Evolutionary conservation across 805 yeast genomes (phyloP).

Genomic region (Hanseniaspora lachancei): DNA sequence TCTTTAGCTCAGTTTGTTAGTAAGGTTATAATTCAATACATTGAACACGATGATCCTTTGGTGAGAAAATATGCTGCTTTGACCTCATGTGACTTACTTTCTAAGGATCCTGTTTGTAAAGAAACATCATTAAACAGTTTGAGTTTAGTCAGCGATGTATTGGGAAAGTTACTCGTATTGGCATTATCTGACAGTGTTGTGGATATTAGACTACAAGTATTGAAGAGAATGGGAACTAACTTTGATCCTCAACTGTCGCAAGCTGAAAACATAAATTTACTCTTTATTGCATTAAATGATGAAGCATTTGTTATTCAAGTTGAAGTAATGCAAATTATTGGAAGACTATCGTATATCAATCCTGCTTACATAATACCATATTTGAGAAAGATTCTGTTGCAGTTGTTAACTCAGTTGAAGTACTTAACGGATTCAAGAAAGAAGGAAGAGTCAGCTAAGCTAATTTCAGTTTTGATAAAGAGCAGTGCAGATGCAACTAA

Average conservation of each 20-base stretch:
- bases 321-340: conserved; percentile 64
- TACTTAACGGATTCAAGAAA: conserved; percentile 62
- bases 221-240: conserved; percentile 54
- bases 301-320: conserved; percentile 74
- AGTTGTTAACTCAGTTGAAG: conserved; percentile 70
- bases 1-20: conserved; percentile 80
- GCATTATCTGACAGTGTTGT: conserved; percentile 81
- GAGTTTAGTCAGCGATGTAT: conserved; percentile 69
- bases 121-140: conserved; percentile 73
- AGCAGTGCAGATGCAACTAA: conserved; percentile 71
- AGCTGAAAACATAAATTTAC: conserved; percentile 72
- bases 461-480: conserved; percentile 59
- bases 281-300: conserved; percentile 84
- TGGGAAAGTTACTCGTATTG: conserved; percentile 64
- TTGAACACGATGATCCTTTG: conserved; percentile 64
- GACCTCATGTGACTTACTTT: conserved; percentile 64
- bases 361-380: conserved; percentile 96
- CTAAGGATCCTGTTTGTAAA: conserved; percentile 68
- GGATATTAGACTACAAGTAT: conserved; percentile 71
- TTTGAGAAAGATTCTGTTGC: conserved; percentile 71
- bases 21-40: conserved; percentile 67
- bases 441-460: conserved; percentile 74
- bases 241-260: conserved; percentile 91
- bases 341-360: conserved; percentile 70
- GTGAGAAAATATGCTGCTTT: conserved; percentile 77